phyloP scores from a whole-genome alignment of 257 asterid species.

The Forsythia viridissima region DNA sequence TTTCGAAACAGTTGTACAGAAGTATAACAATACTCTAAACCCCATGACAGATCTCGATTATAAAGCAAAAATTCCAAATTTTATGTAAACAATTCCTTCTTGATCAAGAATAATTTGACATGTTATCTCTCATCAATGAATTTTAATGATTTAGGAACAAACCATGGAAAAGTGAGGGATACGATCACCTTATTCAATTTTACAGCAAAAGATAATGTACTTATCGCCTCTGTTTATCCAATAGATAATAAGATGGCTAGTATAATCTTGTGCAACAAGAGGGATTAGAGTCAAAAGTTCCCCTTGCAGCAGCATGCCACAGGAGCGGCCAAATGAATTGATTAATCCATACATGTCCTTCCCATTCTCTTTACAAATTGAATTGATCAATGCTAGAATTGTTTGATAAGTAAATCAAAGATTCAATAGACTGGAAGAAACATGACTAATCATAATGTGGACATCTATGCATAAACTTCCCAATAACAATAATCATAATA shows the following conservation, averaged over 20 bases:
- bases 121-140: background rate
- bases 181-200: background rate
- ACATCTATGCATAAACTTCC: background rate
- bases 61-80: background rate
- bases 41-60: background rate
- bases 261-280: background rate
- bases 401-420: background rate
- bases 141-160: background rate
- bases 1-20: background rate
- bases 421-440: background rate
- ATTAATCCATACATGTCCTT: background rate
- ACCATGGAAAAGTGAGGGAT: background rate
- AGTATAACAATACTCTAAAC: background rate
- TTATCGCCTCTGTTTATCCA: background rate
- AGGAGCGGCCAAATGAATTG: background rate
- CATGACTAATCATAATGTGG: background rate
- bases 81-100: constrained; percentile 1
- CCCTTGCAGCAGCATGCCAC: background rate
- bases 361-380: background rate
- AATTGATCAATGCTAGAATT: background rate
- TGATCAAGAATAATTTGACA: background rate
- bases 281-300: background rate
- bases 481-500: background rate
- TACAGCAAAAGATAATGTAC: background rate
- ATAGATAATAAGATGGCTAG: background rate